phyloP scores from a whole-genome alignment of 352 stramenopile genomes.

The Pythium scleroteichum region DNA sequence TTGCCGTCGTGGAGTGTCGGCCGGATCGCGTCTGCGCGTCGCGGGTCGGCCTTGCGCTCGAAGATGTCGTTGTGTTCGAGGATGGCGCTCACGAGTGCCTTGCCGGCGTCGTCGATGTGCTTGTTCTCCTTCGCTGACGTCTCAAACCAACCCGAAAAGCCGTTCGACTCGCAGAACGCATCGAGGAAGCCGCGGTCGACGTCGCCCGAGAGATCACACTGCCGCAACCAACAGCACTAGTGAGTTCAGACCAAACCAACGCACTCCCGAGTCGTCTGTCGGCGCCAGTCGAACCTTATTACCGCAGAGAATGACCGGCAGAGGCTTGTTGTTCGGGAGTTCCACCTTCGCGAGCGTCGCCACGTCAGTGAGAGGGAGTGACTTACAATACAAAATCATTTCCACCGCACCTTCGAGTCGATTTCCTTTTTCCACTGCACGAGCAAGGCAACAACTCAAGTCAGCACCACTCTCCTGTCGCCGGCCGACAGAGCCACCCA shows the following conservation, averaged over 20 bases:
- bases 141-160: slow-evolving; percentile 92
- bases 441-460: slow-evolving; percentile 2
- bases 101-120: slow-evolving; percentile 89
- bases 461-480: not conserved
- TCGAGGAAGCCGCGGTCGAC: slow-evolving; percentile 80
- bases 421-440: slow-evolving; percentile 93
- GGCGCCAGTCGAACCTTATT: slow-evolving; percentile 79
- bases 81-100: slow-evolving; percentile 78
- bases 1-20: slow-evolving; percentile 52
- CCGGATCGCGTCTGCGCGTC: slow-evolving; percentile 76
- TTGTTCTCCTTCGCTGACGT: slow-evolving; percentile 93
- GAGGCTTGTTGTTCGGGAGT: slow-evolving; percentile 88
- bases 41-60: slow-evolving; percentile 73
- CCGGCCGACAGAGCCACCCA: slow-evolving; percentile 14
- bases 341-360: slow-evolving; percentile 42
- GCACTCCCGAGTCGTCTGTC: too few species aligned
- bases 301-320: slow-evolving; percentile 91
- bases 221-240: not conserved
- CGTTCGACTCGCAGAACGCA: slow-evolving; percentile 88
- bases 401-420: slow-evolving; percentile 77
- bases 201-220: slow-evolving; percentile 86
- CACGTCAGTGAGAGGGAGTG: not conserved
- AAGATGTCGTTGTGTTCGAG: slow-evolving; percentile 87
- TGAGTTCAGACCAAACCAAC: too few species aligned
- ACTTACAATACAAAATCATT: not conserved